Evolutionary conservation across 2,329 filamentous ascomycete species (phyloP), one percentile per base, ranked within the genome.

Genomic region (Claviceps citrina): DNA sequence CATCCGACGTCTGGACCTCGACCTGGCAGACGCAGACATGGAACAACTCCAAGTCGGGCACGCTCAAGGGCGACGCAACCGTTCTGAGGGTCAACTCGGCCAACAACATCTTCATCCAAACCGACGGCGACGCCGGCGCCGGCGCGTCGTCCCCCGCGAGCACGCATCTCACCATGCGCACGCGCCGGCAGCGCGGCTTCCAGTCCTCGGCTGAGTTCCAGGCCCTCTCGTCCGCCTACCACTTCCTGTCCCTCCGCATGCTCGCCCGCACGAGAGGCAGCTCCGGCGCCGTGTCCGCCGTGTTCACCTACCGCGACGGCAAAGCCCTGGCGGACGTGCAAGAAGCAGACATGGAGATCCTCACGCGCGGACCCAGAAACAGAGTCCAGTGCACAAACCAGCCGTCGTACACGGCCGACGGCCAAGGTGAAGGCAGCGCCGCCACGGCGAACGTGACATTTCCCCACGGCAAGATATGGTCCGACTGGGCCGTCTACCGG

Each of bases 381-480:
- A 55, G 54, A 28, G 55, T 72, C 28, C 67, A 71, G 44, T 78
- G 73, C 55, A 77, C 73, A 12, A 78, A 78, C 51, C 73, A 78
- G 51, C 73, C 73, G 0, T 61, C 68, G 0, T 66, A 68, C 41
- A 64, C 36, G 6, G 18, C 35, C 16, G 38, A 27, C 30, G 31
- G 22, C 22, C 24, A 16, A n/a, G 34, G 22, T 6, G 10, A 52
- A 59, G 8, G 66, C 65, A 56, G 65, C 27, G 60, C 65, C 25
- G 66, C 73, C 1, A 71, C 70, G 1, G 49, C 57, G 7, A 70
- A 68, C 45, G 62, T 59, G 9, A 68, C 62, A 3, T 52, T 70
- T 31, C 66, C 73, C 1, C 45, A 59, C 15, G 54, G 56, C 4
- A 48, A 54, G 13, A 46, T 54, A 22, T 76, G 71, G 70, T 61